Evolutionary conservation across 78 protist species (phyloP), one percentile per base, ranked within the genome.

Genomic region (Dictyostelium intermedium): DNA sequence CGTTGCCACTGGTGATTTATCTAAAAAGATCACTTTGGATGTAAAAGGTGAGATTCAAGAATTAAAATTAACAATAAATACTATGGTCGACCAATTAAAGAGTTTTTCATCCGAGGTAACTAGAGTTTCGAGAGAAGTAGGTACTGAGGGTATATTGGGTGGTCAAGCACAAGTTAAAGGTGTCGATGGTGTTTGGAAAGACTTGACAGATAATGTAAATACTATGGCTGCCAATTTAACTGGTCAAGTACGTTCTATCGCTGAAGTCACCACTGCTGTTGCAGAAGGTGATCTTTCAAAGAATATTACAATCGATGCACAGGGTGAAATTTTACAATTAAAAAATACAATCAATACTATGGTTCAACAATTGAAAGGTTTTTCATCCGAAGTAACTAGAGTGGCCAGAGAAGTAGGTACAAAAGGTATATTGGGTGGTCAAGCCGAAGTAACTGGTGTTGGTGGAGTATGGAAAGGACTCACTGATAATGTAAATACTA

Each of bases 171-270:
- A 91, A 23, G 96, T 93, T 27, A 43, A 47, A 27, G 96, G 87
- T 50, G 96, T 93, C 0, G 96, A 70, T 10, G 96, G 96, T 61
- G 84, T 80, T 32, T 93, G 96, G 96, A 93, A 93, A 50, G 96
- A 93, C 27, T 14, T 93, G 20, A 93, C 96, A 35, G 92, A 93
- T 73, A 93, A 93, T 87, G 96, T 93, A 70, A 92, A 93, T 50
- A 93, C 92, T n/a, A 93, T 93, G 96, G 96, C 96, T 16, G 91
- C 91, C 2, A 93, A 93, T 72, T 84, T 93, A 34, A 93, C 96
- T 6, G 85, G 91, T 45, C 96, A 93, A 78, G 96, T 93, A 32
- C 61, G 96, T 61, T 83, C 91, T 0, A 93, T 93, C 16, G 96
- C 92, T 18, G 85, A 93, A n/a, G 96, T 93, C 27, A 91, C 95